Percentiles rank a stretch among this genome's conserved stretches.
These are phyloP conservation scores for Mycena rebaudengoi DNA, from an alignment of 768 basidiomycete genomes.

Conservation along the genomic window DNA sequence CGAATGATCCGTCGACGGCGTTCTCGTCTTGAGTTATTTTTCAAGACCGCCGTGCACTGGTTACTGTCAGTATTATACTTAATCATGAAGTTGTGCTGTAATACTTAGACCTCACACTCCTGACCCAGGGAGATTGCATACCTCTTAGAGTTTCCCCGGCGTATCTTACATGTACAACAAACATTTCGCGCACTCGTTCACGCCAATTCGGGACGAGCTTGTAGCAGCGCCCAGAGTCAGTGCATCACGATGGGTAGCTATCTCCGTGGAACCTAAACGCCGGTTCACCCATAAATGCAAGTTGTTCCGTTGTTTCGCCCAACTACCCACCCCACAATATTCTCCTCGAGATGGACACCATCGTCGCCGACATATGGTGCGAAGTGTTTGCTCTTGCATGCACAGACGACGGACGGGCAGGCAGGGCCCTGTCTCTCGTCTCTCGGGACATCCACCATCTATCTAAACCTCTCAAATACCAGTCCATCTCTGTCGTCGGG, in stretches of 20 bases:
- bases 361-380: neutral
- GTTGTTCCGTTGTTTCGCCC: too few species aligned
- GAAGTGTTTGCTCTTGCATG: constrained; percentile 5
- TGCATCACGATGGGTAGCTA: too few species aligned
- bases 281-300: too few species aligned
- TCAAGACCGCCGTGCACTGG: neutral
- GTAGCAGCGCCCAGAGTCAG: too few species aligned
- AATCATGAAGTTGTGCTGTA: neutral
- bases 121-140: neutral
- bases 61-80: neutral
- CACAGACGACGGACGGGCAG: constrained; percentile 5
- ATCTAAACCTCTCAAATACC: neutral
- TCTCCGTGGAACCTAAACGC: too few species aligned
- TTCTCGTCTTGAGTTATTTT: neutral
- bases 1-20: neutral
- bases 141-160: neutral
- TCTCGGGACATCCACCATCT: neutral
- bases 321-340: too few species aligned
- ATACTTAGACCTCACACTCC: neutral
- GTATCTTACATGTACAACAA: neutral
- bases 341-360: constrained; percentile 11
- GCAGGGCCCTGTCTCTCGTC: constrained; percentile 3
- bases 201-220: too few species aligned
- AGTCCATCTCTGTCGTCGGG: neutral
- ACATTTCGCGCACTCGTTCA: too few species aligned